Percentiles rank a stretch among this genome's conserved stretches.
phyloP scores from a whole-genome alignment of 2,329 filamentous ascomycete species.

The Fusarium succisae region DNA sequence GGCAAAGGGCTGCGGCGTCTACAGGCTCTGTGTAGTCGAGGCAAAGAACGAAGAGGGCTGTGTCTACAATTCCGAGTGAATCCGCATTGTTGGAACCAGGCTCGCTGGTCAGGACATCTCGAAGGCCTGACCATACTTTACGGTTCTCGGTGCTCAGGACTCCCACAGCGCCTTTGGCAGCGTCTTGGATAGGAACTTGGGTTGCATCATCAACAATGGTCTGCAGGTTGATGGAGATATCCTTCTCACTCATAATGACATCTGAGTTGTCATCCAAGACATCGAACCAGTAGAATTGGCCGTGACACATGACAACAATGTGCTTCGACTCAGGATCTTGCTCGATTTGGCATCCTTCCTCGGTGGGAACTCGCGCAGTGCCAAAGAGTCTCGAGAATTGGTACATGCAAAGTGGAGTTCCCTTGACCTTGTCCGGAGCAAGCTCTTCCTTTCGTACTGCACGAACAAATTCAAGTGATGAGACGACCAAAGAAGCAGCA shows the following conservation, averaged over 20 bases:
- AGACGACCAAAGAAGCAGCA: constrained; percentile 90
- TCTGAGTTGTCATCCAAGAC: constrained; percentile 94
- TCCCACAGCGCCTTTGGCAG: constrained; percentile 92
- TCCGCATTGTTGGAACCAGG: constrained; percentile 94
- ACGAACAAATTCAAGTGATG: constrained; percentile 89
- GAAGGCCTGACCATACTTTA: constrained; percentile 91
- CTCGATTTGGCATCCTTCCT: constrained; percentile 94
- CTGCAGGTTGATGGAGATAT: constrained; percentile 89
- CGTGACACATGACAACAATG: constrained; percentile 90
- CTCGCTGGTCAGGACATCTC: constrained; percentile 87
- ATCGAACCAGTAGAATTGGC: constrained; percentile 99
- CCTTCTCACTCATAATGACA: constrained; percentile 96
- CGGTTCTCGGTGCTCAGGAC: constrained; percentile 96
- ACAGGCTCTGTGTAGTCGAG: constrained; percentile 90
- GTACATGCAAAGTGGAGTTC: constrained; percentile 94
- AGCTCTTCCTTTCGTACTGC: constrained; percentile 94
- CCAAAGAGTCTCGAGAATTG: constrained; percentile 96
- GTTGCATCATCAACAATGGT: constrained; percentile 92
- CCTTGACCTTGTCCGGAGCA: constrained; percentile 85
- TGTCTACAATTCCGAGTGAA: constrained; percentile 94
- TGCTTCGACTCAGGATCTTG: constrained; percentile 95
- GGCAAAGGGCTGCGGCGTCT: constrained; percentile 85
- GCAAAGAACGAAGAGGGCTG: constrained; percentile 90
- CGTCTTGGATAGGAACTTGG: constrained; percentile 89
- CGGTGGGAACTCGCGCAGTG: constrained; percentile 91